These are phyloP conservation scores for Spiraea crenata DNA, from an alignment of 331 rosid species.

Conservation along the genomic window DNA sequence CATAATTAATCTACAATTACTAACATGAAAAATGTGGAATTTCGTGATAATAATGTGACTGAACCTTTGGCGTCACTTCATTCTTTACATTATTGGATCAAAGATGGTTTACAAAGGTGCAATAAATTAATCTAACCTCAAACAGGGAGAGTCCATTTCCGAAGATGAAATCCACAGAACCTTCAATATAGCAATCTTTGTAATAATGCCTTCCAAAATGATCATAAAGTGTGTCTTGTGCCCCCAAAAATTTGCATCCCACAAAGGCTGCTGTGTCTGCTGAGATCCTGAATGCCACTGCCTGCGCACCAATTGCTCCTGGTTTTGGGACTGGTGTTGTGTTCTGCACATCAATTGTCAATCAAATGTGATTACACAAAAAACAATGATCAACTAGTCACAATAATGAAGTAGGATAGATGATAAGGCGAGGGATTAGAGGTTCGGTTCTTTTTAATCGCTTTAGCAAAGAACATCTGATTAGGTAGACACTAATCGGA, in stretches of 20 bases:
- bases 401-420: no score
- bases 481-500: no score
- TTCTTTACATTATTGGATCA: neutral
- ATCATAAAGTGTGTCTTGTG: constrained; percentile 92
- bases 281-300: constrained; percentile 92
- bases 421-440: no score
- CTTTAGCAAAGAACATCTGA: no score
- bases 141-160: constrained; percentile 82
- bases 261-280: constrained; percentile 81
- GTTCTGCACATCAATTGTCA: constrained; percentile 48
- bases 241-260: constrained; percentile 87
- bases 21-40: no score
- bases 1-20: no score
- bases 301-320: constrained; percentile 84
- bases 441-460: no score
- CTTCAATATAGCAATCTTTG: constrained; percentile 93
- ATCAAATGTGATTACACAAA: neutral
- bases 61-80: neutral
- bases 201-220: constrained; percentile 91
- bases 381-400: no score
- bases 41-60: no score
- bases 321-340: constrained; percentile 81
- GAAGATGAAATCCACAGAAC: constrained; percentile 95
- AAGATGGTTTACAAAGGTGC: neutral
- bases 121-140: constrained; percentile 46